These are phyloP conservation scores for Rubus idaeus DNA, from an alignment of 306 rosid genomes.

Conservation along the genomic window DNA sequence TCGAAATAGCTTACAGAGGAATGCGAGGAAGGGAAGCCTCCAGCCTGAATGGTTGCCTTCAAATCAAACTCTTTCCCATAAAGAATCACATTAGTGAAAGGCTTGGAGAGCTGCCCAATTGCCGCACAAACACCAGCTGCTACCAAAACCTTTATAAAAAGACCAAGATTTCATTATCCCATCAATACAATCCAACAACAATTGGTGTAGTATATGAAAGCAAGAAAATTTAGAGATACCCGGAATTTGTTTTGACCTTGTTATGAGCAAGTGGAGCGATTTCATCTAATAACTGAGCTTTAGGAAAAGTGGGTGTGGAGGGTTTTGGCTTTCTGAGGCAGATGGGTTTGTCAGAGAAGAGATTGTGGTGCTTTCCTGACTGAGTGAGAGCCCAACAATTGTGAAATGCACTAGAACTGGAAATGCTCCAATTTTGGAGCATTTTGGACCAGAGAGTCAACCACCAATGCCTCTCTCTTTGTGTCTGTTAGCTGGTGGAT, in stretches of 20 bases:
- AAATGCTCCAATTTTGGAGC: conserved; percentile 39
- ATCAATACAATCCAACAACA: conserved; percentile 9
- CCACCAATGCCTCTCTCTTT: not conserved
- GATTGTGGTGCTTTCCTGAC: conserved; percentile 17
- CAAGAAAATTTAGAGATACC: not conserved
- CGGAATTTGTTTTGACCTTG: conserved; percentile 51
- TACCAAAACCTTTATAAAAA: conserved; percentile 53
- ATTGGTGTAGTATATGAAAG: not conserved
- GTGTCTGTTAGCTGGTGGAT: not conserved
- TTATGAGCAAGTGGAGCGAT: conserved; percentile 61
- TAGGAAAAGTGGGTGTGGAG: conserved; percentile 35
- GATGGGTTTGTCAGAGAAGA: conserved; percentile 14
- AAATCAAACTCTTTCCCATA: conserved; percentile 72
- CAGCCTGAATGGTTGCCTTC: conserved; percentile 60
- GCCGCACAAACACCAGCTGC: conserved; percentile 68
- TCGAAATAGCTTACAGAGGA: conserved; percentile 62
- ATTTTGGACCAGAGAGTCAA: not conserved
- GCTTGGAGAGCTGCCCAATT: conserved; percentile 86
- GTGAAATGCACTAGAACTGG: conserved; percentile 19
- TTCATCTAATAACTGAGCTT: conserved; percentile 43
- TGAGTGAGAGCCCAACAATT: conserved; percentile 10
- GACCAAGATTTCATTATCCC: not conserved
- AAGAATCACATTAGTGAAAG: conserved; percentile 58
- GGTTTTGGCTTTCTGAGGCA: conserved; percentile 30
- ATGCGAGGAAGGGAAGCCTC: conserved; percentile 94